Evolutionary conservation across 2,329 filamentous ascomycete genomes (phyloP), one percentile per base, ranked within the genome.

Genomic region (Calonectria pseudoreteaudii): DNA sequence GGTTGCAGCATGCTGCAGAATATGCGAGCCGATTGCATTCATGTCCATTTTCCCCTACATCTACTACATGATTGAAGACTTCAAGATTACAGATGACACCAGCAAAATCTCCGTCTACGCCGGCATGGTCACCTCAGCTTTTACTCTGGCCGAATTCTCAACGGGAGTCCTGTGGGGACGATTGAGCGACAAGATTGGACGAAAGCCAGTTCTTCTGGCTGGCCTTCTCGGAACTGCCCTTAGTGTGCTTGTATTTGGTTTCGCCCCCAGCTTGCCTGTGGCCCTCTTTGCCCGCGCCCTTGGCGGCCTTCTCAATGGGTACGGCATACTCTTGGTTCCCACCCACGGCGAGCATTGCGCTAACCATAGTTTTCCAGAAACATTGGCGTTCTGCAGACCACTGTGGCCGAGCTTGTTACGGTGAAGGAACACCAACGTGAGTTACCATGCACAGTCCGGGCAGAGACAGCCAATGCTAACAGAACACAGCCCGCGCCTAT

Each of bases 31-130:
- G 67, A 98, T 99, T 84, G 97, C 97, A 8, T 98, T 99, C 89
- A 98, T 98, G 95, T 98, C 96, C 68, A 98, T 98, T 80, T 98
- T 99, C 83, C 97, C 97, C 1, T 99, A 98, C 85, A 95, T 98
- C 80, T 98, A 98, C 87, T 96, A 94, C 88, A 98, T 99, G 97
- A 94, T 98, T 79, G 90, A 95, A 81, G 95, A 95, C 75, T 98
- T 98, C 86, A 89, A 94, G 81, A 93, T 98, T 82, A 94, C 95
- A 75, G 89, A 94, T 60, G 92, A 95, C 82, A 88, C 94, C 76
- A 92, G 90, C 80, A 92, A 94, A 82, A 97, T 98, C 79, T 94
- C 96, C 18, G 91, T 98, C 71, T 98, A 98, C 84, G 95, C 95
- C 31, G 96, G 97, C 81, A 94, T 98, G 92, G 95, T 98, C 75